Base-by-base conservation (phyloP, 1,284 basidiomycete genomes). In the Melampsora americana region DNA sequence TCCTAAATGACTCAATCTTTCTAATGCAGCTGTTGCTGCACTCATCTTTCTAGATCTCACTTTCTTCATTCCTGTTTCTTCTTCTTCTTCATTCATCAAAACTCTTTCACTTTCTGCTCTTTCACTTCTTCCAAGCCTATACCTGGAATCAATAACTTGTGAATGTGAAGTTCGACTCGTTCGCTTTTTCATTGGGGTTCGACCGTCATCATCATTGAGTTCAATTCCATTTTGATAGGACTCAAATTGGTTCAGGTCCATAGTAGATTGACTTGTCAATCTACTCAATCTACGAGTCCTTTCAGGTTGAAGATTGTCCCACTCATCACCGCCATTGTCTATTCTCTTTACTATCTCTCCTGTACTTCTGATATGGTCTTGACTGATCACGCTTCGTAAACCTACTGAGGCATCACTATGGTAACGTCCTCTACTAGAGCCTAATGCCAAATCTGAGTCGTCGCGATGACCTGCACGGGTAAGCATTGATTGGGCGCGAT, bases 401-500 rank as follows among this genome's bases (percentile, higher is more conserved):
- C 6, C 14, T 11, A 1, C 18, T n/a, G 53, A 56, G 7, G 53
- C 53, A 23, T 56, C 53, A 28, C 53, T 56, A 56, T 56, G 53
- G 53, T 23, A 56, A n/a, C 53, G 53, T 16, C n/a, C 53, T 56
- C 53, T n/a, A 56, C n/a, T 56, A 12, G n/a, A 23, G 26, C 53
- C 26, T 42, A 42, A 42, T 9, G 39, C 39, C 39, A 42, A 11
- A 42, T 42, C 39, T 42, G 61, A 35, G 61, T 28, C 44, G 16
- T 44, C 60, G 32, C 65, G 53, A 23, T 65, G 59, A 16, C 50
- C 69, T 16, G 44, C 53, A 11, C 71, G 62, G 3, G 62, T 39
- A n/a, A 74, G 53, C 42, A 66, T 64, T 11, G 46, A 26, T 14
- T 74, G 28, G 23, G 71, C 71, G 14, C 71, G 62, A 59, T 60